A percentile compares a stretch with the other conserved stretches of the same genome.
phyloP scores from a whole-genome alignment of 768 basidiomycete genomes.

The Exsudoporus frostii region DNA sequence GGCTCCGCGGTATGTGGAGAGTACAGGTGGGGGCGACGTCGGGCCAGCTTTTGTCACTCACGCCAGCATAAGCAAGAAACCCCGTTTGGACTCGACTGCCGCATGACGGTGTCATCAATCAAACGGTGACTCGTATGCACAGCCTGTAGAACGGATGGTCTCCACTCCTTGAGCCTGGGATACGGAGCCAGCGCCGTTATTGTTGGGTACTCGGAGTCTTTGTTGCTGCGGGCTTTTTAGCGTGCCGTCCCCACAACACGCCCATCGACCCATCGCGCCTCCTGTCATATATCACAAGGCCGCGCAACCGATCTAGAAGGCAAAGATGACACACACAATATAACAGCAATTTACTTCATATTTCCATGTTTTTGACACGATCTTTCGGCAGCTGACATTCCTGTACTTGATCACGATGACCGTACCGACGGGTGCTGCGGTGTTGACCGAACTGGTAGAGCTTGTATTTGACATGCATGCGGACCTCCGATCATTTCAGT shows the following conservation, averaged over 20 bases:
- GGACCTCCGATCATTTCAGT: slow-evolving; percentile 18
- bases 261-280: slow-evolving; percentile 15
- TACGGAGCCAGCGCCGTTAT: no score
- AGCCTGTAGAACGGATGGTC: slow-evolving; percentile 1
- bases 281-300: slow-evolving; percentile 8
- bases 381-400: slow-evolving; percentile 13
- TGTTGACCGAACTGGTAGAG: slow-evolving; percentile 2
- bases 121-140: slow-evolving; percentile 5
- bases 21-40: no score
- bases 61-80: slow-evolving; percentile 2
- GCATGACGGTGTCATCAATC: slow-evolving; percentile 2
- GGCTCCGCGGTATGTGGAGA: slow-evolving; percentile 18
- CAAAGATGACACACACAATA: slow-evolving; percentile 17
- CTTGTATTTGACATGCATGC: slow-evolving; percentile 10
- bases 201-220: slow-evolving; percentile 6
- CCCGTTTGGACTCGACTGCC: slow-evolving; percentile 15
- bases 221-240: slow-evolving; percentile 3
- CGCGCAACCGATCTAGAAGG: slow-evolving; percentile 10
- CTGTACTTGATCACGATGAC: slow-evolving; percentile 10
- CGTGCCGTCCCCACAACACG: slow-evolving; percentile 15
- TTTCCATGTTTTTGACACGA: background rate
- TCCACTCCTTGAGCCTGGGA: slow-evolving; percentile 7
- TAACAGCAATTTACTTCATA: slow-evolving; percentile 7
- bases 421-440: slow-evolving; percentile 4
- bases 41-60: slow-evolving; percentile 5